Base-by-base conservation (phyloP, 208 protist genomes). In the Wallacemonas collosoma region DNA sequence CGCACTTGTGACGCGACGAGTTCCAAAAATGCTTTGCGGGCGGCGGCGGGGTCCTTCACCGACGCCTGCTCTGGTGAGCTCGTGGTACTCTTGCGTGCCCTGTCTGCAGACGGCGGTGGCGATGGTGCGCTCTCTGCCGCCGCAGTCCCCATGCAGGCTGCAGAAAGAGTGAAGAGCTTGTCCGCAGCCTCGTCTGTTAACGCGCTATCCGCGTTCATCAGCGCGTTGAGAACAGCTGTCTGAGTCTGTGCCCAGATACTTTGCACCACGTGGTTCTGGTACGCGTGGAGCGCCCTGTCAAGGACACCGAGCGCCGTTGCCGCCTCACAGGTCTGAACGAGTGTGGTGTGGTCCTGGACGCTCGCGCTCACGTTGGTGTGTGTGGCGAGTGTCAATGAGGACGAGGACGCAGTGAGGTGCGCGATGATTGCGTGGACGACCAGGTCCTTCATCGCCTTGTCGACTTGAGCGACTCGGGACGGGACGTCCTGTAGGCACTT, bases 401-500 rank as follows among this genome's bases (percentile, higher is more conserved):
- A 6, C 53, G 56, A 36, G 12, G 56, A 38, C 3, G 26, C 3
- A 6, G 7, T 48, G 14, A 65, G 0, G 8, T 65, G 60, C 41
- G 5, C 36, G n/a, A 65, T 41, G 26, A 65, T 6, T 0, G 60
- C 53, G 3, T 50, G 43, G 5, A 48, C 43, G 36, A 72, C 56
- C 11, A 72, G 68, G 8, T 36, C 53, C 41, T 64, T 58, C 56
- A 72, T 53, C 15, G 45, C 56, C 53, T 6, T 57, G 26, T 58
- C 53, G 6, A 58, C 68, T 14, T 40, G 40, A 7, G 43, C 56
- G 43, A 44, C 55, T 5, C 68, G 68, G 17, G 45, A n/a, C 26
- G 68, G 68, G 17, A 72, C 68, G 36, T 72, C 68, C 8, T 43
- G 54, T 40, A 72, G 40, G 48, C 54, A 43, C 11, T 62, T 61